phyloP scores from a whole-genome alignment of 2,329 filamentous ascomycete genomes.

The Escovopsis sp. region DNA sequence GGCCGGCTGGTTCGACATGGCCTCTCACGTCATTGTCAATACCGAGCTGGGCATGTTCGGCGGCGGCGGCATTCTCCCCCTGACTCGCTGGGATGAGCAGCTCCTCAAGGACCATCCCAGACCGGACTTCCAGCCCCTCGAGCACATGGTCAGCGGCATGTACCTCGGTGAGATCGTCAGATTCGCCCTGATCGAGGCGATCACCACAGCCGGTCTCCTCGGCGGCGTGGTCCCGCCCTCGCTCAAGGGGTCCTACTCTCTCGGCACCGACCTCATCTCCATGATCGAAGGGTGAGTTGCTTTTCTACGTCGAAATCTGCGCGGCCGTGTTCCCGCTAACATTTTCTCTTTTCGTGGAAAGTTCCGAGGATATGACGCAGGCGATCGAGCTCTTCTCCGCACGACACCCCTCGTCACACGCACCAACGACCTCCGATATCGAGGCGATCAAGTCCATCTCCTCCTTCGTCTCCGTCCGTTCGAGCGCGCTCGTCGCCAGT shows the following conservation, averaged over 20 bases:
- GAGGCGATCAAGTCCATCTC: constrained; percentile 36
- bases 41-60: constrained; percentile 56
- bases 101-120: constrained; percentile 36
- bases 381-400: constrained; percentile 33
- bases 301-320: not conserved
- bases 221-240: constrained; percentile 41
- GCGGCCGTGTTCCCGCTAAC: constrained; percentile 8
- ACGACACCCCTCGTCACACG: constrained; percentile 30
- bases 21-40: constrained; percentile 49
- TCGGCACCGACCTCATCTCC: constrained; percentile 46
- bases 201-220: constrained; percentile 36
- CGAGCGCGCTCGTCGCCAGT: constrained; percentile 42
- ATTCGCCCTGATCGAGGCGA: constrained; percentile 41
- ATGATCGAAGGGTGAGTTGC: constrained; percentile 38
- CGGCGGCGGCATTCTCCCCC: constrained; percentile 39
- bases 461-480: constrained; percentile 39
- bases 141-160: constrained; percentile 47
- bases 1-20: constrained; percentile 38
- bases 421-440: constrained; percentile 31
- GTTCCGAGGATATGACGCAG: constrained; percentile 23
- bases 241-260: constrained; percentile 35
- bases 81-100: constrained; percentile 44
- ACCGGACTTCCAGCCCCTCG: constrained; percentile 46
- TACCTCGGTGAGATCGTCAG: constrained; percentile 53
- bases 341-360: constrained; percentile 23